Conservation (phyloP, 2,329 filamentous ascomycete genomes). For the Elsinoe fawcettii region DNA sequence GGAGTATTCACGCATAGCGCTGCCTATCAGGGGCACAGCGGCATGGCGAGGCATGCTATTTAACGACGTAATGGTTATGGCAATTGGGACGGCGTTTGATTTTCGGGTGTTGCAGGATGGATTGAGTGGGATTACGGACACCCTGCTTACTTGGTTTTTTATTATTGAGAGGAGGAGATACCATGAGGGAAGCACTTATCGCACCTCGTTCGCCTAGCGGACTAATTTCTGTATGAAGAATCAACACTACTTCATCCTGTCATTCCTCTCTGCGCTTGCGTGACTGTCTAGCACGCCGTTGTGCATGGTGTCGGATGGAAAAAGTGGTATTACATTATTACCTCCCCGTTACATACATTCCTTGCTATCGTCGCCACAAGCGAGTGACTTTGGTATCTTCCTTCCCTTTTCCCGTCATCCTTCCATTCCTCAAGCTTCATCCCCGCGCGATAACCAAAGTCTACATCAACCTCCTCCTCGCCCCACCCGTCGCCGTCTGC, state of each 20-base stretch:
- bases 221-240: not conserved
- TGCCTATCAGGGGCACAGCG: not conserved
- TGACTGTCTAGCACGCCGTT: too few relatives aligned
- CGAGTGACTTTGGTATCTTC: not conserved
- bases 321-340: slow-evolving; percentile 9
- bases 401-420: not conserved
- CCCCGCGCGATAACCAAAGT: not conserved
- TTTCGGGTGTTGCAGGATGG: not conserved
- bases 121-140: not conserved
- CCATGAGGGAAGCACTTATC: not conserved
- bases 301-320: not conserved
- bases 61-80: not conserved
- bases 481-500: not conserved
- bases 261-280: too few relatives aligned
- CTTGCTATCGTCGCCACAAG: slow-evolving; percentile 30
- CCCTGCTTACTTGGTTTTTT: not conserved
- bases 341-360: slow-evolving; percentile 20
- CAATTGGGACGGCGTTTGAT: not conserved
- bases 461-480: not conserved
- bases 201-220: not conserved
- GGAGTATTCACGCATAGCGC: not conserved
- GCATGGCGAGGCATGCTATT: not conserved
- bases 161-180: not conserved
- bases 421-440: not conserved
- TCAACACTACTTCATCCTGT: too few relatives aligned